Evolutionary conservation across 352 stramenopile species (phyloP), one percentile per base, ranked within the genome.

Genomic region (Plasmopara halstedii): DNA sequence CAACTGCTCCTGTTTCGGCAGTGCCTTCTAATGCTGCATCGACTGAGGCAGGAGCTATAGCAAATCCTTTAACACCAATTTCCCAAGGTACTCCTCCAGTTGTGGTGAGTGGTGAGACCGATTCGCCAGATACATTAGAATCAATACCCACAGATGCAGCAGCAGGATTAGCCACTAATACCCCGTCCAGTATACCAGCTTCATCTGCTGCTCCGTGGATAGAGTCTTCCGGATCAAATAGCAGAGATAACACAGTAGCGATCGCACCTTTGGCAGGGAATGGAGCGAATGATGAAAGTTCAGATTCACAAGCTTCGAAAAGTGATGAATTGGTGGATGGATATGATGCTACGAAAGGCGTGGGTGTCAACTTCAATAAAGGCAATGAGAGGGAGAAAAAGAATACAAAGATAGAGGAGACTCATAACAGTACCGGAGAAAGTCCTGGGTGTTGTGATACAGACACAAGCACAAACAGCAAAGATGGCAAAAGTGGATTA

Each of bases 261-360:
- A 4, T 42, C 23, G 25, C 21, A 22, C 41, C 50, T 36, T 18
- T 18, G 11, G 32, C 34, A 13, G 53, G 19, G 0, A 51, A 38
- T 11, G 39, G 52, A 29, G 33, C n/a, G 8, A 54, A 6, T 38
- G 32, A 19, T 20, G 33, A 55, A 0, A 40, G 33, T 33, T 27
- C 10, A 18, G 61, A n/a, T 38, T 38, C 50, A 46, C 46, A 62
- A 19, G 46, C 64, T 15, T 58, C 54, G 13, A 68, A 54, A 21
- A 37, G 41, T 29, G 57, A 58, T 27, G 50, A 58, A 10, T 42
- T 44, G 36, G 42, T 42, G 27, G 40, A 55, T 9, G 46, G 36
- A 2, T 44, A 35, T 0, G 29, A 45, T 13, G 19, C 20, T 14
- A 33, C 25, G 9, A 29, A 40, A n/a, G 23, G 19, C 4, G 31